Evolutionary conservation across 139 green algal species (phyloP).

Genomic region (Nannochloris sp.): DNA sequence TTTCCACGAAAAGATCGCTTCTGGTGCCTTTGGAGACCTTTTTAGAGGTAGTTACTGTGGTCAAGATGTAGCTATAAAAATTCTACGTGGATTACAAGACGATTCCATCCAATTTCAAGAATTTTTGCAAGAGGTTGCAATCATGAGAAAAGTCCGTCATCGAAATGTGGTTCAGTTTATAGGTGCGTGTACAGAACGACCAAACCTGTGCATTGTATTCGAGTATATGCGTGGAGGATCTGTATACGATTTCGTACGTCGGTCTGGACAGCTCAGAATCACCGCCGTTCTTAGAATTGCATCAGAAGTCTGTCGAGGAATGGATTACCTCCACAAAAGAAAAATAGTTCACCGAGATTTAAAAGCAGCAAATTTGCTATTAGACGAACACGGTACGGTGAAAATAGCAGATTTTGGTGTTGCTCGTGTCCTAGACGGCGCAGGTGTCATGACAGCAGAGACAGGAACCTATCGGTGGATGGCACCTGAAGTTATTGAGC

Average conservation of each 20-base stretch:
- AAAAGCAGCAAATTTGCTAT: slow-evolving; percentile 90
- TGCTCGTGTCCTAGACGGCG: slow-evolving; percentile 74
- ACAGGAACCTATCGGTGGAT: slow-evolving; percentile 99
- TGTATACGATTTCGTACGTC: slow-evolving; percentile 89
- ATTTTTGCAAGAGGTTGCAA: slow-evolving; percentile 70
- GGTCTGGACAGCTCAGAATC: slow-evolving; percentile 48
- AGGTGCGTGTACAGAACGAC: slow-evolving; percentile 90
- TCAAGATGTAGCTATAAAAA: slow-evolving; percentile 98
- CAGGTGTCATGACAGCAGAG: slow-evolving; percentile 95
- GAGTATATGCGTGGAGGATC: slow-evolving; percentile 95
- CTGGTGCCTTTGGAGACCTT: slow-evolving; percentile 90
- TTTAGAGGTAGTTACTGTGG: slow-evolving; percentile 93
- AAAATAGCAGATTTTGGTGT: slow-evolving; percentile 99
- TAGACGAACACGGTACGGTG: slow-evolving; percentile 86
- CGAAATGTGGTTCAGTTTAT: slow-evolving; percentile 99
- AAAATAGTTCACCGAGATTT: slow-evolving; percentile 93
- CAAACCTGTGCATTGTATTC: slow-evolving; percentile 98
- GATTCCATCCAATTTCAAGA: slow-evolving; percentile 56
- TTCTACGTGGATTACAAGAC: slow-evolving; percentile 85
- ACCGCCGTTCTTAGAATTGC: slow-evolving; percentile 68
- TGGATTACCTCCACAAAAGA: slow-evolving; percentile 98
- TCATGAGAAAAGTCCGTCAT: slow-evolving; percentile 91
- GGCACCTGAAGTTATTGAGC: slow-evolving; percentile 99
- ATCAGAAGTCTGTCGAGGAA: slow-evolving; percentile 85
- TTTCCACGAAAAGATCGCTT: slow-evolving; percentile 83